phyloP scores from a whole-genome alignment of 2,329 filamentous ascomycete species.

The Hymenoscyphus albidus region DNA sequence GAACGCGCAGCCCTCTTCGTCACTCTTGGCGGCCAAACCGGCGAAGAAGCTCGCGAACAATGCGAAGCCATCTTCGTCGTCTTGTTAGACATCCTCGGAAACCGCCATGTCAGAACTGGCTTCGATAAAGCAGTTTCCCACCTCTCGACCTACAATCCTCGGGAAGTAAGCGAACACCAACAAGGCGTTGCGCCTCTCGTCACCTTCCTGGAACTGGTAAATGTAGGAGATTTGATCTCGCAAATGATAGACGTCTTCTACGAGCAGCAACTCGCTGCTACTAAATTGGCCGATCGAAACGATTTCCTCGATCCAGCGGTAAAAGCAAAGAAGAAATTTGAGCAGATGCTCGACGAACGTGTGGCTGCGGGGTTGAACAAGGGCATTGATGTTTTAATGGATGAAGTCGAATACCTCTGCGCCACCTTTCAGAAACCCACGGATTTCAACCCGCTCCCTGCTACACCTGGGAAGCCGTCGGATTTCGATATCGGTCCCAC shows the following conservation, averaged over 20 bases:
- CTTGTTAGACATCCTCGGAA: slow-evolving; percentile 78
- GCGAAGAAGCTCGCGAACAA: slow-evolving; percentile 79
- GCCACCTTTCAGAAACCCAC: slow-evolving; percentile 80
- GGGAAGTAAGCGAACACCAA: slow-evolving; percentile 70
- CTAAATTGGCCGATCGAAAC: slow-evolving; percentile 82
- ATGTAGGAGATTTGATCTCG: slow-evolving; percentile 94
- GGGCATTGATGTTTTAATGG: slow-evolving; percentile 97
- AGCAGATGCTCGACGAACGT: slow-evolving; percentile 96
- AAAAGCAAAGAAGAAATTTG: slow-evolving; percentile 96
- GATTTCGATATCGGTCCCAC: slow-evolving; percentile 67
- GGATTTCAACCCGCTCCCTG: slow-evolving; percentile 77
- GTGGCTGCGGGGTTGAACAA: slow-evolving; percentile 95
- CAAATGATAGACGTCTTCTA: slow-evolving; percentile 99
- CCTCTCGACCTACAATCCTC: slow-evolving; percentile 84
- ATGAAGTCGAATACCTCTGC: slow-evolving; percentile 93
- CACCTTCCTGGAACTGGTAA: slow-evolving; percentile 94
- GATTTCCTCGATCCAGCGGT: slow-evolving; percentile 91
- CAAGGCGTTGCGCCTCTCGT: slow-evolving; percentile 81
- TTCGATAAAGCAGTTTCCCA: slow-evolving; percentile 92
- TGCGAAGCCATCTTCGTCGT: slow-evolving; percentile 86
- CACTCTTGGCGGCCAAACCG: slow-evolving; percentile 71
- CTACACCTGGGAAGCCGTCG: slow-evolving; percentile 33
- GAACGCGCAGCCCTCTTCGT: slow-evolving; percentile 84
- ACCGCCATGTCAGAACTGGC: slow-evolving; percentile 82
- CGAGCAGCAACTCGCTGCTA: slow-evolving; percentile 82